Base-by-base conservation (phyloP, 495 filamentous ascomycete genomes). In the Xylaria flabelliformis region DNA sequence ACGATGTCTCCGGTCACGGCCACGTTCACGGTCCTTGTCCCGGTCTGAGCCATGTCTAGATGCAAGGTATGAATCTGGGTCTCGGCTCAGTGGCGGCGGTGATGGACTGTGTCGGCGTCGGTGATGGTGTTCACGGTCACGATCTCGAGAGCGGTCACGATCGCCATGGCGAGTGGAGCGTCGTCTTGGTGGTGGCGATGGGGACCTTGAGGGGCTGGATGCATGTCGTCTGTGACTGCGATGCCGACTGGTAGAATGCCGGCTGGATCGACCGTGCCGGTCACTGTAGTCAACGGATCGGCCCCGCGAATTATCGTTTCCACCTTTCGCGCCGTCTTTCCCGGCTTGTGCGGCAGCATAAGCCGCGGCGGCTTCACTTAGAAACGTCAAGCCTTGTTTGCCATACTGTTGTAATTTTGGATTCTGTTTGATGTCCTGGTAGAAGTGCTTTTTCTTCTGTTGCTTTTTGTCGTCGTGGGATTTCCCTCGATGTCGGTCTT, bases 281-380 rank as follows among this genome's bases (percentile, higher is more conserved):
- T 59, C 68, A 7, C 72, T 64, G 24, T 66, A 76, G 48, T 76
- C 77, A 24, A 46, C 48, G 36, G 74, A 76, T 12, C 72, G 77
- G 6, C 61, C 71, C 56, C 72, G 68, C 29, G 21, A 58, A 5
- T 50, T 50, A 41, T 68, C 61, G 8, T 4, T 4, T 2, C 21
- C 5, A 26, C 2, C 3, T 17, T 64, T 41, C 3, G 50, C 73
- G 21, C 42, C 63, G 10, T 72, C 75, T 71, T 73, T 59, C 10
- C 72, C 74, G 21, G 48, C 71, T 19, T 77, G 62, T n/a, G 74
- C 67, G n/a, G 77, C 76, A 12, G 75, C 73, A 29, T 76, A 78
- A 21, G 77, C 48, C 0, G 77, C 77, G 19, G 77, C 77, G 2
- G 77, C 77, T 72, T 79, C 76, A 63, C 75, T 51, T 5, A 79